Evolutionary conservation across 1,284 basidiomycete species (phyloP).

Genomic region (Agaricales sp.): DNA sequence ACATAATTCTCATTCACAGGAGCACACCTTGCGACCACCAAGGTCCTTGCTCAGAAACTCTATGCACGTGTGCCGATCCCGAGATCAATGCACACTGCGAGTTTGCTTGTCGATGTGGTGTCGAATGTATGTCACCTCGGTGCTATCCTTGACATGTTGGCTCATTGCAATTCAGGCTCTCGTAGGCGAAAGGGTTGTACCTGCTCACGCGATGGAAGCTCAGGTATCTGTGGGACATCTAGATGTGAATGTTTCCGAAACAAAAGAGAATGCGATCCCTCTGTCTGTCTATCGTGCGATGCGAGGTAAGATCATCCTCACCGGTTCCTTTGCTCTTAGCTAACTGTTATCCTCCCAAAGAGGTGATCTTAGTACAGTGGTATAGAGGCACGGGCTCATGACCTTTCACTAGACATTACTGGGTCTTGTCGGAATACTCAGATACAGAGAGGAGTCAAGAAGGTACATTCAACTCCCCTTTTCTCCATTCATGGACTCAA

Average conservation of each 20-base stretch:
- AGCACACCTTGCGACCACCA: background rate
- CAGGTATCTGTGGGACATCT: conserved; percentile 16
- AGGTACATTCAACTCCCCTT: too few species aligned
- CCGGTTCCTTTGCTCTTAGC: background rate
- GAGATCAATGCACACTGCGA: too few species aligned
- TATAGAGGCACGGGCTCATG: too few species aligned
- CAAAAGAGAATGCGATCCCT: conserved; percentile 32
- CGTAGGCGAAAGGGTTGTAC: conserved; percentile 30
- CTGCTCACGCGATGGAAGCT: conserved; percentile 18
- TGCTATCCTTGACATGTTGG: background rate
- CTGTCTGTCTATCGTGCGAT: conserved; percentile 20
- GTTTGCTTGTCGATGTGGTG: conserved; percentile 26
- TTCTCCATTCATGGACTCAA: too few species aligned
- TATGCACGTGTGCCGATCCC: background rate
- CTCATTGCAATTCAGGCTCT: conserved; percentile 20
- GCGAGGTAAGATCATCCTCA: conserved; percentile 19
- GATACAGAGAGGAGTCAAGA: background rate
- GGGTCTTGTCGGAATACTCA: background rate
- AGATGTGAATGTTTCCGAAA: conserved; percentile 25
- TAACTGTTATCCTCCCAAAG: background rate
- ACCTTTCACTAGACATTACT: too few species aligned
- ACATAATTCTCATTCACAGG: background rate
- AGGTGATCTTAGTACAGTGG: too few species aligned
- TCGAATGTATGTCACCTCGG: conserved; percentile 20
- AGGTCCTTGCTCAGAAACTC: background rate